Evolutionary conservation across 2,329 filamentous ascomycete species (phyloP), one percentile per base, ranked within the genome.

Genomic region (Atkinsonella texensis): DNA sequence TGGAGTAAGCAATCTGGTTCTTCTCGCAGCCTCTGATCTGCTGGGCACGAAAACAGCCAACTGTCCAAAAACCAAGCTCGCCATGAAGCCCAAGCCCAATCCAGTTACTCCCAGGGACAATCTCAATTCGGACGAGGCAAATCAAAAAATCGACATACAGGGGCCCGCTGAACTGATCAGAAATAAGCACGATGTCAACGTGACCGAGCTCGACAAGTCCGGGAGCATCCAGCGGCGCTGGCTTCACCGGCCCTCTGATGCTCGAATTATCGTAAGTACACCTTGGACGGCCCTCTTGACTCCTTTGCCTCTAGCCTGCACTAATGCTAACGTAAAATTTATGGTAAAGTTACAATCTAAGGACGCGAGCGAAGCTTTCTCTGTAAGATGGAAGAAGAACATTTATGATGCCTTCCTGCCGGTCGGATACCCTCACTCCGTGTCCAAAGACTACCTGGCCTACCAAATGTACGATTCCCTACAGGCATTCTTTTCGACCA

Each of bases 401-500:
- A 63, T 89, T 15, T 59, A 56, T 42, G 83, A 88, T 58, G 79
- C 90, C 31, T 95, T 95, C 63, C 75, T 95, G 1, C 90, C 90
- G 0, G 83, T 86, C 1, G 89, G 89, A n/a, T 96, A 85, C 66
- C 90, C 89, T 1, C 80, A 89, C 58, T 93, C 84, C 47, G 90
- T 96, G 32, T 91, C 85, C 1, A 72, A 80, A 13, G 89, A 96
- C 67, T 96, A 96, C 67, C 73, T 89, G 4, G 75, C 84, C 70
- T 94, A 79, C 65, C 83, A 76, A 60, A 74, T 73, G 46, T 82
- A 72, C 61, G 87, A 93, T 69, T 90, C 87, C 0, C 74, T 91
- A 1, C 87, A 93, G 68, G 87, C 87, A 31, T 91, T 93, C 67
- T 87, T 85, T 51, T 89, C 84, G 43, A 87, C 86, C 48, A 90